These are phyloP conservation scores for Colletotrichum karsti DNA, from an alignment of 2,329 filamentous ascomycete genomes.

Conservation along the genomic window DNA sequence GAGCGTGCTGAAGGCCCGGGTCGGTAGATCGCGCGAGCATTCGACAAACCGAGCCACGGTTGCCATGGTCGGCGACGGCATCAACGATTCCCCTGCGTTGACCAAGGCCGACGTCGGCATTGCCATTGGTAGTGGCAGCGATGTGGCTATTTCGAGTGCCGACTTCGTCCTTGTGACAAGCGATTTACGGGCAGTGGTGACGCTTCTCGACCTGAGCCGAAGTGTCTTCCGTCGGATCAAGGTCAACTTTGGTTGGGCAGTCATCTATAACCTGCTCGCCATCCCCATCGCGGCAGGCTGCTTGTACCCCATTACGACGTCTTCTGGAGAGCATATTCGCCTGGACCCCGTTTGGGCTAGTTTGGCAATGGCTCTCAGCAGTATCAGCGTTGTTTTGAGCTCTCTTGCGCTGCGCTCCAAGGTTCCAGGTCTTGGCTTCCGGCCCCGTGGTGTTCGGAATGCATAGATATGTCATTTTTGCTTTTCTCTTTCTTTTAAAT, in stretches of 20 bases:
- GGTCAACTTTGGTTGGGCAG: conserved; percentile 87
- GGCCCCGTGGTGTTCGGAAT: conserved; percentile 34
- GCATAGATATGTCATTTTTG: not conserved
- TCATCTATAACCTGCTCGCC: conserved; percentile 81
- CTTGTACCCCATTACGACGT: conserved; percentile 67
- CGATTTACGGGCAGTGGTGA: conserved; percentile 74
- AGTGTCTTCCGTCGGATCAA: conserved; percentile 81
- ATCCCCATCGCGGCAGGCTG: conserved; percentile 85
- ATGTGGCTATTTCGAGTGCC: conserved; percentile 83
- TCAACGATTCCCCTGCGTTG: conserved; percentile 88
- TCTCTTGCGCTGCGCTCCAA: conserved; percentile 74
- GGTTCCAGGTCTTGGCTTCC: conserved; percentile 54
- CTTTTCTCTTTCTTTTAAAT: not conserved
- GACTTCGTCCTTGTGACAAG: conserved; percentile 84
- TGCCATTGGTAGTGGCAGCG: conserved; percentile 83
- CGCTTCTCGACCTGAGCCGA: conserved; percentile 75
- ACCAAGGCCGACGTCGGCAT: conserved; percentile 84
- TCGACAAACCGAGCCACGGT: conserved; percentile 59
- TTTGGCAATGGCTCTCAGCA: conserved; percentile 92
- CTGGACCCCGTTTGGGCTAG: conserved; percentile 87
- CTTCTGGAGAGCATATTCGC: conserved; percentile 62
- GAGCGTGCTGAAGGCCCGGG: conserved; percentile 52
- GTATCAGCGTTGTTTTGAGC: conserved; percentile 86
- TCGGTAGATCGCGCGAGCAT: conserved; percentile 31
- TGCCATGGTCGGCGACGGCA: conserved; percentile 89